Evolutionary conservation across 2,329 filamentous ascomycete genomes (phyloP).

Genomic region (Orbilia quercus): DNA sequence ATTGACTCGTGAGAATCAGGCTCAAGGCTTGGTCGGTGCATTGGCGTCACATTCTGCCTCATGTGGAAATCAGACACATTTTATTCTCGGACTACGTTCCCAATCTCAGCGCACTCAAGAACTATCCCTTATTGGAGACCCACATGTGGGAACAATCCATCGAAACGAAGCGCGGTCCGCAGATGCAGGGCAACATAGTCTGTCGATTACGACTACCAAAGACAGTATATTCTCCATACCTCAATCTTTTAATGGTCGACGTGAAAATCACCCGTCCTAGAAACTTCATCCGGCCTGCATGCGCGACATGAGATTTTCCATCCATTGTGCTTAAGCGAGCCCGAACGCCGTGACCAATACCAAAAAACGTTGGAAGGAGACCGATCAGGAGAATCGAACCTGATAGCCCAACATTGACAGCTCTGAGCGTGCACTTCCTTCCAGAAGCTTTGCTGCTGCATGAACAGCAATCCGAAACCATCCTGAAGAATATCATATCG

Average conservation of each 20-base stretch:
- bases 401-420: no score
- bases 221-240: slow-evolving; percentile 25
- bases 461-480: no score
- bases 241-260: no score
- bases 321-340: neutral
- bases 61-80: neutral
- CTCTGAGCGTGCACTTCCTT: neutral
- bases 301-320: no score
- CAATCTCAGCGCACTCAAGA: no score
- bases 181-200: slow-evolving; percentile 25
- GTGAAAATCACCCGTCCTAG: slow-evolving; percentile 24
- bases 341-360: no score
- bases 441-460: slow-evolving; percentile 7
- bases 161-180: slow-evolving; percentile 12
- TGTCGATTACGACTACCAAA: slow-evolving; percentile 51
- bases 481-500: slow-evolving; percentile 14
- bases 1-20: neutral
- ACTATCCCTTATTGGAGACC: slow-evolving; percentile 35
- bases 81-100: slow-evolving; percentile 17
- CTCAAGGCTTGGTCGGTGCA: slow-evolving; percentile 12
- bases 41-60: slow-evolving; percentile 36
- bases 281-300: slow-evolving; percentile 17
- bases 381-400: neutral
- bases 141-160: no score
- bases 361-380: neutral